Base-by-base conservation (phyloP, 73 alveolate species). In the Urostyla sp. region DNA sequence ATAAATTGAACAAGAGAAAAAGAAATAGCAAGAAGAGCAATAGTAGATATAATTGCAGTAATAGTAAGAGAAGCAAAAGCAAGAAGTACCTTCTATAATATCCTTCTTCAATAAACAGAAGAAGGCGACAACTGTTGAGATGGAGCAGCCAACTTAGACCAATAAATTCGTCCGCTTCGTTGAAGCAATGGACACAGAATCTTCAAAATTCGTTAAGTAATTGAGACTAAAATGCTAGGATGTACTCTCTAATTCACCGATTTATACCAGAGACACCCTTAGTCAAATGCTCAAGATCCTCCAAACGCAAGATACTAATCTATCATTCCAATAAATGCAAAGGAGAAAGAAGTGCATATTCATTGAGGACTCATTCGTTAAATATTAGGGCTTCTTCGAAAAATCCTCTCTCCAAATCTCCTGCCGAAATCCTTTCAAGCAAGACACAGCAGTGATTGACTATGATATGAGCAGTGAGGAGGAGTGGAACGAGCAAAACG, bases 391-490 rank as follows among this genome's bases (percentile, higher is more conserved):
- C 2, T 37, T 83, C 10, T 54, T 54, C 54, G 86, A 73, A 31
- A 73, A 73, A 24, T 5, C 11, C n/a, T 53, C 76, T 37, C 1
- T 1, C 15, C 5, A 40, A 3, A 23, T 66, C 1, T 46, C 37
- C 30, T 63, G 66, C 7, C 8, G 92, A 34, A 75, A 37, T 27
- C 92, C 92, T 2, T 44, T 84, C 34, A 10, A 13, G 15, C 31
- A 35, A 59, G 92, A 84, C 63, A 74, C 44, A 11, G 50, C 74
- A 23, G 67, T 73, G 32, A 72, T 84, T n/a, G 86, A 84, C 52
- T 84, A 84, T 59, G 92, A 84, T 1, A 84, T 84, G 79, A 80
- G 72, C 75, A 78, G 88, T 53, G 92, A 84, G 30, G 92, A 84
- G 63, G 92, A 84, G 35, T 75, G 75, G 67, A 67, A 84, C 57